These are phyloP conservation scores for Dryadomyces quercus-mongolicae DNA, from an alignment of 2,329 filamentous ascomycete species.

Conservation along the genomic window DNA sequence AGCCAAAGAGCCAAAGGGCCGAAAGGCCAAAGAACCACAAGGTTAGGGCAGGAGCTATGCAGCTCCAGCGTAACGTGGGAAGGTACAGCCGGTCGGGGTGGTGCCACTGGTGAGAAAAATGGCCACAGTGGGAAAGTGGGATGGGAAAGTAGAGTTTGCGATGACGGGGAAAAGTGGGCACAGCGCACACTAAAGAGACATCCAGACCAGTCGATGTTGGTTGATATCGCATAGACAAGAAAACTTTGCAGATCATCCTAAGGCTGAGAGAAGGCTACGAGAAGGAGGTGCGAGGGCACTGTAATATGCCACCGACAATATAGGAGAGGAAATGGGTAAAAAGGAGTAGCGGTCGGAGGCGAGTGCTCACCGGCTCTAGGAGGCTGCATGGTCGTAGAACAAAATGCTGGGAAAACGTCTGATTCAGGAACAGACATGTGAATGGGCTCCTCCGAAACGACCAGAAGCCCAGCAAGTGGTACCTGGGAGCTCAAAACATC, in stretches of 20 bases:
- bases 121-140: not conserved
- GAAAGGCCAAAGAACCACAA: not conserved
- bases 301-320: not conserved
- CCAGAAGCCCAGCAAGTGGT: not conserved
- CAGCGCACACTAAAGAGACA: not conserved
- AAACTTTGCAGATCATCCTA: not conserved
- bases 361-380: no score
- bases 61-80: not conserved
- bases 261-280: not conserved
- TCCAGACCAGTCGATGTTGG: not conserved
- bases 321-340: not conserved
- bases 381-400: no score
- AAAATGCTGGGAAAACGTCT: no score
- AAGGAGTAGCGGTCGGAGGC: no score
- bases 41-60: not conserved
- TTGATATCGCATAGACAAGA: not conserved
- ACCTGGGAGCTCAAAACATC: not conserved
- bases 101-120: conserved; percentile 3
- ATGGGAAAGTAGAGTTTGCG: conserved; percentile 6
- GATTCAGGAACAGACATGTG: no score
- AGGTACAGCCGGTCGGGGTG: not conserved
- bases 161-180: not conserved
- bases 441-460: not conserved
- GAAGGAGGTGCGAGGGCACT: not conserved
- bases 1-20: not conserved